Conservation (phyloP, 2,329 filamentous ascomycete species). For the Reticulascus tulasneorum region DNA sequence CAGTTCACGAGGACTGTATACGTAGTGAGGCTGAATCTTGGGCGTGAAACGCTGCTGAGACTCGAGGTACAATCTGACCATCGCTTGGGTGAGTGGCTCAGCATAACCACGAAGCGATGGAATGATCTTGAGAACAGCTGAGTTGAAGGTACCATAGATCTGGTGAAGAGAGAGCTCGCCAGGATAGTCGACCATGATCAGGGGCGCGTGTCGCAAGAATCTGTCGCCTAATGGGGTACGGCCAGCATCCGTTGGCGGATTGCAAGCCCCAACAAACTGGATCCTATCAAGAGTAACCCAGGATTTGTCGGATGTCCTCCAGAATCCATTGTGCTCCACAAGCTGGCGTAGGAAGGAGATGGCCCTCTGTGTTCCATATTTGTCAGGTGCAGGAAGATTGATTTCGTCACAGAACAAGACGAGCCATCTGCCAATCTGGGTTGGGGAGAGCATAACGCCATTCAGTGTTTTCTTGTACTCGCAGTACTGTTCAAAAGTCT, state of each 20-base stretch:
- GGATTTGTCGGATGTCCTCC: slow-evolving; percentile 93
- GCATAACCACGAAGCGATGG: slow-evolving; percentile 92
- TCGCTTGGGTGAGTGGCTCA: slow-evolving; percentile 89
- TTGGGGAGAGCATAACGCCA: slow-evolving; percentile 91
- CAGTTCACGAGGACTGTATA: slow-evolving; percentile 97
- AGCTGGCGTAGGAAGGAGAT: slow-evolving; percentile 97
- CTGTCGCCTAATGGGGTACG: slow-evolving; percentile 90
- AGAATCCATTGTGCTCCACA: slow-evolving; percentile 98
- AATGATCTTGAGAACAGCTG: slow-evolving; percentile 92
- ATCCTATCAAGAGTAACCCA: slow-evolving; percentile 98
- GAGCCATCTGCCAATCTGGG: slow-evolving; percentile 94
- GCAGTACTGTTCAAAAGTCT: slow-evolving; percentile 99
- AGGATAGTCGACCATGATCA: slow-evolving; percentile 99
- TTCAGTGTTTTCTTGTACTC: slow-evolving; percentile 99
- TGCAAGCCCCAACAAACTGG: slow-evolving; percentile 98
- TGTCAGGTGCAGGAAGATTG: slow-evolving; percentile 95
- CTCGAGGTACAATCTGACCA: slow-evolving; percentile 95
- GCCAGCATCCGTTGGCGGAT: slow-evolving; percentile 94
- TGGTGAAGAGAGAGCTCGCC: slow-evolving; percentile 91
- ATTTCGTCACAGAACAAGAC: slow-evolving; percentile 99
- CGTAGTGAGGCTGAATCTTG: slow-evolving; percentile 96
- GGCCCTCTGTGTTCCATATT: slow-evolving; percentile 93
- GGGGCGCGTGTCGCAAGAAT: slow-evolving; percentile 93
- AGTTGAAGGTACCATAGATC: slow-evolving; percentile 98
- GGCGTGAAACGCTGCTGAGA: slow-evolving; percentile 94